A percentile compares a stretch with the other conserved stretches of the same genome.
Conservation (phyloP, 2,329 filamentous ascomycete species). For the Clonostachys chloroleuca region DNA sequence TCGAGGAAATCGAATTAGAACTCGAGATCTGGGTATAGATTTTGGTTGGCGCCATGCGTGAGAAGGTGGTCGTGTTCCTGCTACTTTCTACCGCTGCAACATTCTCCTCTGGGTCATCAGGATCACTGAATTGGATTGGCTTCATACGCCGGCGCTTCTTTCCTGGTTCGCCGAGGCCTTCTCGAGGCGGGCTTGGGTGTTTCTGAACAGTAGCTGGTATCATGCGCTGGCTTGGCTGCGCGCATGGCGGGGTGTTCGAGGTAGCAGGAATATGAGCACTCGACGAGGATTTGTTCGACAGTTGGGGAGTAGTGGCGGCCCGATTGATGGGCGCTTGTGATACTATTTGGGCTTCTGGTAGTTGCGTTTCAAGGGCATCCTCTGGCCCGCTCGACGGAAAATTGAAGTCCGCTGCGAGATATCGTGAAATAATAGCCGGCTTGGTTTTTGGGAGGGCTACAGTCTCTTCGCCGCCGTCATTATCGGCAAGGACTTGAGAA, state of each 20-base stretch:
- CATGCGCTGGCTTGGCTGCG: constrained; percentile 8
- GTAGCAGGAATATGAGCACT: too few species aligned
- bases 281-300: too few species aligned
- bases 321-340: neutral
- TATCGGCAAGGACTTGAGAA: too few species aligned
- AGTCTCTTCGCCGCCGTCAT: too few species aligned
- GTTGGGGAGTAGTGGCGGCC: too few species aligned
- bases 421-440: too few species aligned
- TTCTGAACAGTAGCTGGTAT: constrained; percentile 7
- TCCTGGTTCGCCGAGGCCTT: too few species aligned
- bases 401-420: constrained; percentile 1
- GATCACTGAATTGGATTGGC: neutral
- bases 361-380: constrained; percentile 24
- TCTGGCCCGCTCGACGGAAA: constrained; percentile 16
- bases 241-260: constrained; percentile 13
- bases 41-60: neutral
- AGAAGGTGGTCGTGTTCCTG: neutral
- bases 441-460: too few species aligned
- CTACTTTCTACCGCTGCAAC: neutral
- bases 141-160: constrained; percentile 1
- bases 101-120: neutral
- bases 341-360: neutral
- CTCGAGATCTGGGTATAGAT: neutral
- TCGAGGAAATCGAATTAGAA: constrained; percentile 1
- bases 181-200: too few species aligned